phyloP scores from a whole-genome alignment of 805 yeast genomes.

The Wickerhamiella lipophila region DNA sequence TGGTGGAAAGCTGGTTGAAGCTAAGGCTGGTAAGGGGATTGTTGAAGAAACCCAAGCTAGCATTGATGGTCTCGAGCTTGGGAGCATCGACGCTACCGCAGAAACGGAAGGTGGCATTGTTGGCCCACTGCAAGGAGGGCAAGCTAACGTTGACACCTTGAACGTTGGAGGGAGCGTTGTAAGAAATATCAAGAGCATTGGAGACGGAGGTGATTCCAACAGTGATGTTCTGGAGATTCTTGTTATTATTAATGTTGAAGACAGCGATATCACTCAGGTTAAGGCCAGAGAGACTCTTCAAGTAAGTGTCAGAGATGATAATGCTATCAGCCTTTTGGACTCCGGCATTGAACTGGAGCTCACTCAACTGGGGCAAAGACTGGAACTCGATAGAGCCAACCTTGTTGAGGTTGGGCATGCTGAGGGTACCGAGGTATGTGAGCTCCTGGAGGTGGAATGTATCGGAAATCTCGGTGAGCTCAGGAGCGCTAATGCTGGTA shows the following conservation, averaged over 20 bases:
- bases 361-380: constrained; percentile 73
- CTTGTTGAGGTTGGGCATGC: constrained; percentile 65
- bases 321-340: constrained; percentile 63
- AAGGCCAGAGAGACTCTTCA: constrained; percentile 31
- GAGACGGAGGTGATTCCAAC: constrained; percentile 63
- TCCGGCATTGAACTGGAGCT: constrained; percentile 55
- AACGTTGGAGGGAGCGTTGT: constrained; percentile 85
- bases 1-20: constrained; percentile 37
- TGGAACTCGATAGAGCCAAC: constrained; percentile 71
- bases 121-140: constrained; percentile 61
- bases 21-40: constrained; percentile 39
- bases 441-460: constrained; percentile 47
- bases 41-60: constrained; percentile 69
- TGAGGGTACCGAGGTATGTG: constrained; percentile 53
- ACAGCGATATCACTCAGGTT: constrained; percentile 28
- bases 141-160: constrained; percentile 47
- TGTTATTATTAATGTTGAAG: constrained; percentile 79
- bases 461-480: constrained; percentile 62
- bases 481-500: constrained; percentile 60
- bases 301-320: constrained; percentile 34
- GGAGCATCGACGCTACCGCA: constrained; percentile 61
- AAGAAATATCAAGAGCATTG: constrained; percentile 62
- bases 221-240: constrained; percentile 49
- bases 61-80: constrained; percentile 58
- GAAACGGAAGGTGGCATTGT: constrained; percentile 75